phyloP scores from a whole-genome alignment of 106 monocot genomes.

The Dendrobium chrysotoxum region DNA sequence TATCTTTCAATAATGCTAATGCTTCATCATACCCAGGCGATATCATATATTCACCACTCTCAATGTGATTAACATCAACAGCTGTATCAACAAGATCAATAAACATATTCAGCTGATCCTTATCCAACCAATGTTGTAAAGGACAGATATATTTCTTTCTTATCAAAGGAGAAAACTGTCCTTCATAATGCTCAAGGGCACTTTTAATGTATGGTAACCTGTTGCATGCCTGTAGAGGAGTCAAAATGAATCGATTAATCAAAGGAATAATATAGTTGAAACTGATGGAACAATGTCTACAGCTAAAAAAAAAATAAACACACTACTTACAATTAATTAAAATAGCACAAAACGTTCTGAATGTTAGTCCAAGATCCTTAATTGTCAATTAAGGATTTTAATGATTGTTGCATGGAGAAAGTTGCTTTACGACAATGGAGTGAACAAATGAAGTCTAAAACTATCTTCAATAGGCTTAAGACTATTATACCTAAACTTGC shows the following conservation, averaged over 20 bases:
- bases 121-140: constrained; percentile 44
- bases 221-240: constrained; percentile 52
- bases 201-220: constrained; percentile 70
- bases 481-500: no score
- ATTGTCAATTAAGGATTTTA: not conserved
- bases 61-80: constrained; percentile 77
- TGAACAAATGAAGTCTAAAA: not conserved
- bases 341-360: not conserved
- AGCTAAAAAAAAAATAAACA: not conserved
- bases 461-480: not conserved
- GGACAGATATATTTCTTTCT: constrained; percentile 47
- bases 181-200: constrained; percentile 61
- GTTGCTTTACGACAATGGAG: not conserved
- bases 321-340: constrained; percentile 1
- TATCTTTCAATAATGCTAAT: constrained; percentile 58
- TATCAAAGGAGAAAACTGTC: constrained; percentile 64
- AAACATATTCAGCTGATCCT: constrained; percentile 57
- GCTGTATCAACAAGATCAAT: constrained; percentile 67
- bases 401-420: not conserved
- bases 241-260: constrained; percentile 1
- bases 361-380: not conserved
- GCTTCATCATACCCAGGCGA: constrained; percentile 68
- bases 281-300: not conserved
- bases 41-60: constrained; percentile 94
- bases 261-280: not conserved